A percentile compares a stretch with the other conserved stretches of the same genome.
Conservation (phyloP, 139 green algal genomes). For the Micractinium sp. region DNA sequence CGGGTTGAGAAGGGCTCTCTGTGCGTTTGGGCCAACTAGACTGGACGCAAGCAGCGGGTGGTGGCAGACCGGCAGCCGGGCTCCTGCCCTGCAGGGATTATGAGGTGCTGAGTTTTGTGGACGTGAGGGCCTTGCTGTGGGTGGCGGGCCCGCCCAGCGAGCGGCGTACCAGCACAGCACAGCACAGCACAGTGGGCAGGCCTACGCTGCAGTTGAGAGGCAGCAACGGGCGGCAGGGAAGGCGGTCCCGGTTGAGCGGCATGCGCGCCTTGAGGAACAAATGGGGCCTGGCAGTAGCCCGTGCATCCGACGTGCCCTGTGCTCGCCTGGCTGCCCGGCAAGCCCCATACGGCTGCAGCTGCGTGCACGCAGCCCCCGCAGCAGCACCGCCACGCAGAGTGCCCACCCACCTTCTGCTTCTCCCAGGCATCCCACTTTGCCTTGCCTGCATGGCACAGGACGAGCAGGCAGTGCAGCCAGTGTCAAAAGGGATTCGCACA, state of each 20-base stretch:
- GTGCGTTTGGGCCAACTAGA: not conserved
- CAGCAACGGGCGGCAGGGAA: not conserved
- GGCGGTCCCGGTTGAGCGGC: no score
- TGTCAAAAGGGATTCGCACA: not conserved
- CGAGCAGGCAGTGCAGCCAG: not conserved
- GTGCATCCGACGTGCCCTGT: no score
- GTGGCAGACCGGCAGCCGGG: not conserved
- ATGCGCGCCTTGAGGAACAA: no score
- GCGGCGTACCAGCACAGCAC: no score
- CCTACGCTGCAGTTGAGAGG: not conserved
- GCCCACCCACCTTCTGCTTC: slow-evolving; percentile 52
- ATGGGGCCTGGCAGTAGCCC: no score
- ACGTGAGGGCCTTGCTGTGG: no score
- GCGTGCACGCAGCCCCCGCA: not conserved
- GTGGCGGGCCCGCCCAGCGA: no score
- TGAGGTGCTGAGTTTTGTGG: no score
- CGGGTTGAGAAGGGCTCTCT: not conserved
- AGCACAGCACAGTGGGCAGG: not conserved
- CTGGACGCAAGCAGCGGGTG: not conserved
- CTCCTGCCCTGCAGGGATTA: no score
- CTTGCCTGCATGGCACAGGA: slow-evolving; percentile 29
- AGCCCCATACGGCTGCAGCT: not conserved
- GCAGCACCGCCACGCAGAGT: slow-evolving; percentile 19
- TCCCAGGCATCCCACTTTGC: slow-evolving; percentile 83
- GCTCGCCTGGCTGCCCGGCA: no score